These are phyloP conservation scores for Ceratocystis destructans DNA, from an alignment of 2,329 filamentous ascomycete species.

Conservation along the genomic window DNA sequence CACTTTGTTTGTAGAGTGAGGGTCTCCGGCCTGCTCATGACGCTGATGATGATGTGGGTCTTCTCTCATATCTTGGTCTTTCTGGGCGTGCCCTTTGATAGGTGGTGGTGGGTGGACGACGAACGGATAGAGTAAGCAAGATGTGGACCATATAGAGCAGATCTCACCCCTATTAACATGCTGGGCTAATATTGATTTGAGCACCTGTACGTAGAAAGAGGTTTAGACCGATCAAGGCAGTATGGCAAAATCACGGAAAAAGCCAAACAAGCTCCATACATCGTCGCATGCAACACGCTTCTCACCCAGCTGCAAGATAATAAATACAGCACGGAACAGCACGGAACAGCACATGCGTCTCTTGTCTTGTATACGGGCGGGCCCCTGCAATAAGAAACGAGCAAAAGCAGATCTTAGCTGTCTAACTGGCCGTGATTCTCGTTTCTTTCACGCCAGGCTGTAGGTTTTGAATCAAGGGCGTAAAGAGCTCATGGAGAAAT, in stretches of 20 bases:
- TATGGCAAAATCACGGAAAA: not conserved
- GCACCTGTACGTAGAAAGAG: not conserved
- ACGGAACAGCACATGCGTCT: not conserved
- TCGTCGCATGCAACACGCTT: not conserved
- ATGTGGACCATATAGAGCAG: not conserved
- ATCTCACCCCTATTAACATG: not conserved
- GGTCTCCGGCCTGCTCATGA: not conserved
- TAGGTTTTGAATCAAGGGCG: too few relatives aligned
- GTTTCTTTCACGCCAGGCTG: too few relatives aligned
- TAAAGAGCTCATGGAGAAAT: too few relatives aligned
- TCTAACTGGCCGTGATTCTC: too few relatives aligned
- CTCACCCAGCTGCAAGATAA: too few relatives aligned
- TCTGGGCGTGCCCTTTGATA: too few relatives aligned
- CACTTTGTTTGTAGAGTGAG: not conserved
- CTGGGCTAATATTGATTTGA: not conserved
- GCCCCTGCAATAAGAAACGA: not conserved
- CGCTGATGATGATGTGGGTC: not conserved
- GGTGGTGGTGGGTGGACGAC: too few relatives aligned
- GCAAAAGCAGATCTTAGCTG: not conserved
- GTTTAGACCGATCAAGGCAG: not conserved
- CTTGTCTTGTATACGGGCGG: not conserved
- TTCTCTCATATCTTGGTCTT: too few relatives aligned
- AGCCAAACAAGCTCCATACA: not conserved
- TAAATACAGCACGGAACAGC: not conserved
- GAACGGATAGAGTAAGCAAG: not conserved